Evolutionary conservation across 2,329 filamentous ascomycete species (phyloP).

Genomic region (Aspergillus jensenii): DNA sequence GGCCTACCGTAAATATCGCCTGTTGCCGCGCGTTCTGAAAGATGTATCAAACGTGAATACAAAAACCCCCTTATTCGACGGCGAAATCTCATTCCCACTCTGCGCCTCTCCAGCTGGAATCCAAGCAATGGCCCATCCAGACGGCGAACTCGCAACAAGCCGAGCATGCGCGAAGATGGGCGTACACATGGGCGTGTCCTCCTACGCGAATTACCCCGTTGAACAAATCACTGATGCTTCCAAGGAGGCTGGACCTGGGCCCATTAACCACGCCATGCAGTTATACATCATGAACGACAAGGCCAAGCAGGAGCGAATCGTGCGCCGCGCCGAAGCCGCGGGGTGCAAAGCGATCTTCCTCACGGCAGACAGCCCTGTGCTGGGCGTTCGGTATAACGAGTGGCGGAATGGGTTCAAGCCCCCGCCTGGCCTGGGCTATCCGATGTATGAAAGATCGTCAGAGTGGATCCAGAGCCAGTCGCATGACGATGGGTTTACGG

Average conservation of each 20-base stretch:
- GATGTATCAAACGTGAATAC: too few species aligned
- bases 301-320: slow-evolving; percentile 25
- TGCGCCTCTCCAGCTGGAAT: too few species aligned
- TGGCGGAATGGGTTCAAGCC: slow-evolving; percentile 50
- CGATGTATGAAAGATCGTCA: slow-evolving; percentile 12
- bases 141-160: too few species aligned
- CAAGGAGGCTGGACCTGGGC: slow-evolving; percentile 18
- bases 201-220: slow-evolving; percentile 46
- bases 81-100: too few species aligned
- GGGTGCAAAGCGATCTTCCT: slow-evolving; percentile 53
- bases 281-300: slow-evolving; percentile 27
- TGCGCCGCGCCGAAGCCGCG: slow-evolving; percentile 31
- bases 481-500: neutral
- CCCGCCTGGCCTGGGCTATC: slow-evolving; percentile 42
- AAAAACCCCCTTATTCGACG: too few species aligned
- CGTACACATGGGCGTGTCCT: slow-evolving; percentile 48
- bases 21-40: too few species aligned
- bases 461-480: neutral
- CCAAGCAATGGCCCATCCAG: too few species aligned
- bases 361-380: slow-evolving; percentile 55
- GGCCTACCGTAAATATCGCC: too few species aligned
- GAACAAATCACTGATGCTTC: slow-evolving; percentile 46
- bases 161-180: neutral
- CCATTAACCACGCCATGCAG: slow-evolving; percentile 26
- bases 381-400: slow-evolving; percentile 48